A percentile compares a stretch with the other conserved stretches of the same genome.
These are phyloP conservation scores for Arabidopsis arenosa DNA, from an alignment of 345 rosid genomes.

Conservation along the genomic window DNA sequence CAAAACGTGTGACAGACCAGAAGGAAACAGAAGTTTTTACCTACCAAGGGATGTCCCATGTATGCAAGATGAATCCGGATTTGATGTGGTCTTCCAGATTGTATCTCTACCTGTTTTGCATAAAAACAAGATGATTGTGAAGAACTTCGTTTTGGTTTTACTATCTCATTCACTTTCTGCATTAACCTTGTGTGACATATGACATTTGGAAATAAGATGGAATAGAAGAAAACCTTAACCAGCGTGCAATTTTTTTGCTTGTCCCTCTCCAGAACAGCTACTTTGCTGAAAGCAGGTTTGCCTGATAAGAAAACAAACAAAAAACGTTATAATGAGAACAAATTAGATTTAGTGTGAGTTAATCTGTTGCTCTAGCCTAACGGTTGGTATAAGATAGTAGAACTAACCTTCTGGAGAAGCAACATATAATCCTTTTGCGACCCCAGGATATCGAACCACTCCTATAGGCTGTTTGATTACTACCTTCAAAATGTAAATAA, in stretches of 20 bases:
- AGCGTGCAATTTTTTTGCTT: constrained; percentile 52
- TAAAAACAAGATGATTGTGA: constrained; percentile 8
- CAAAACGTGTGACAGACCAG: neutral
- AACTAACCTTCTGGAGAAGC: constrained; percentile 74
- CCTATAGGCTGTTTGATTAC: constrained; percentile 80
- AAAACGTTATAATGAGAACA: neutral
- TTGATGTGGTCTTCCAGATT: constrained; percentile 92
- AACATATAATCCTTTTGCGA: constrained; percentile 85
- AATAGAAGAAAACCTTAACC: constrained; percentile 60
- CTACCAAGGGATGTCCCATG: constrained; percentile 81
- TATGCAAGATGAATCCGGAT: constrained; percentile 90
- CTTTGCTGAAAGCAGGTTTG: constrained; percentile 78
- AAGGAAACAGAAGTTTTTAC: constrained; percentile 48
- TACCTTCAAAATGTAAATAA: constrained; percentile 51
- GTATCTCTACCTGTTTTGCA: constrained; percentile 73
- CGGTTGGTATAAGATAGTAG: constrained; percentile 6
- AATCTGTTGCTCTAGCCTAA: constrained; percentile 13
- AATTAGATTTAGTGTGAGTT: neutral
- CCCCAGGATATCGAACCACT: constrained; percentile 69
- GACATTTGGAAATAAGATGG: constrained; percentile 8
- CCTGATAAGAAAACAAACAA: constrained; percentile 48
- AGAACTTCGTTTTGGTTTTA: constrained; percentile 12
- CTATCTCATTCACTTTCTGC: constrained; percentile 1
- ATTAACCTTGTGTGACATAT: neutral
- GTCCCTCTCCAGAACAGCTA: constrained; percentile 75